phyloP scores from a whole-genome alignment of 768 basidiomycete species.

The Fomitopsis pulvina region DNA sequence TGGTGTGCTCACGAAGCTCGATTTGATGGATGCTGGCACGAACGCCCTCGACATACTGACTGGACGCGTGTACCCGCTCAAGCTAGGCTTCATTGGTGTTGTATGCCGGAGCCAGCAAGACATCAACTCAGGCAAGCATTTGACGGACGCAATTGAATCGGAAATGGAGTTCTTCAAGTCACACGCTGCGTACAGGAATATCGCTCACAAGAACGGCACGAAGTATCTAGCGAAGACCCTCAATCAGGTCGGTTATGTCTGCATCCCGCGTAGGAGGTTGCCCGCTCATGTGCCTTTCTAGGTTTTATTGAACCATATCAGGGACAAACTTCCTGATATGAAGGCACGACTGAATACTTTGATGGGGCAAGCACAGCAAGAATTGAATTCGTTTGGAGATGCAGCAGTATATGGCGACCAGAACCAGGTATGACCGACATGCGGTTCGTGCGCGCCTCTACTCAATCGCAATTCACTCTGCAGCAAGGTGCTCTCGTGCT shows the following conservation, averaged over 20 bases:
- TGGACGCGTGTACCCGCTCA: constrained; percentile 95
- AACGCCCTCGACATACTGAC: constrained; percentile 95
- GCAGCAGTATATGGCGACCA: constrained; percentile 86
- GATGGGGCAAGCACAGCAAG: constrained; percentile 99
- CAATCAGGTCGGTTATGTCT: constrained; percentile 63
- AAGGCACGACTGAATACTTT: constrained; percentile 95
- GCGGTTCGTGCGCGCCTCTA: constrained; percentile 7
- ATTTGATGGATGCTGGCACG: constrained; percentile 98
- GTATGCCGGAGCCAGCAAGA: constrained; percentile 98
- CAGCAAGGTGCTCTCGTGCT: constrained; percentile 86
- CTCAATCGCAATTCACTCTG: constrained; percentile 1
- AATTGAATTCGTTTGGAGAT: constrained; percentile 94
- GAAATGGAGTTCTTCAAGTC: constrained; percentile 89
- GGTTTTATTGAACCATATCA: constrained; percentile 93
- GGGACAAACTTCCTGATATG: constrained; percentile 99
- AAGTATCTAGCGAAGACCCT: constrained; percentile 89
- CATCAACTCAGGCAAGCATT: constrained; percentile 80
- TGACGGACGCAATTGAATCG: constrained; percentile 76
- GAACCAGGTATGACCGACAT: constrained; percentile 50
- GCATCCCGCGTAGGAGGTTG: not conserved
- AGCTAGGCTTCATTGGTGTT: constrained; percentile 96
- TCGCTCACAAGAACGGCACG: constrained; percentile 97
- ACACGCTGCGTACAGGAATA: constrained; percentile 90
- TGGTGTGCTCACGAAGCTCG: constrained; percentile 94
- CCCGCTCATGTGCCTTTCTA: not conserved